These are phyloP conservation scores for Ochromonas danica DNA, from an alignment of 108 stramenopile genomes.

Conservation along the genomic window DNA sequence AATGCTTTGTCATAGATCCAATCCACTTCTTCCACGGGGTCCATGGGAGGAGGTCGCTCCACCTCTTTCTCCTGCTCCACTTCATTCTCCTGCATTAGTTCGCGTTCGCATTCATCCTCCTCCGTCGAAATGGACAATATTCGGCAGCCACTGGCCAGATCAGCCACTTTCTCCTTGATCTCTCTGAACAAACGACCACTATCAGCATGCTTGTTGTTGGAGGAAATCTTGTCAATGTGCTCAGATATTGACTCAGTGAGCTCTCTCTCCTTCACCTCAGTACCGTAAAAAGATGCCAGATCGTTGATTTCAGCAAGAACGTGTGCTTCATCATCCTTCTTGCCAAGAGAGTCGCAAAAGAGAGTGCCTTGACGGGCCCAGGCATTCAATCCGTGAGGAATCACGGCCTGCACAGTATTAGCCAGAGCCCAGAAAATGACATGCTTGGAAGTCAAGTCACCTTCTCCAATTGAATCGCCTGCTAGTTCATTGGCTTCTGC, in stretches of 20 bases:
- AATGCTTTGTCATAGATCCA: too few species aligned
- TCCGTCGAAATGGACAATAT: constrained; percentile 26
- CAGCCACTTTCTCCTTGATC: constrained; percentile 14
- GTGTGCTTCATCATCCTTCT: constrained; percentile 15
- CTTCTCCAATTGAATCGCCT: not conserved
- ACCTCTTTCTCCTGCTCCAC: constrained; percentile 54
- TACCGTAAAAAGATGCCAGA: constrained; percentile 15
- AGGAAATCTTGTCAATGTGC: constrained; percentile 15
- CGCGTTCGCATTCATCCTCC: constrained; percentile 53
- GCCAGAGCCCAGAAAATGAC: constrained; percentile 56
- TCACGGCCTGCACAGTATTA: constrained; percentile 52
- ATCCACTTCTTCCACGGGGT: constrained; percentile 57
- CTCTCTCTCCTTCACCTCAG: constrained; percentile 13
- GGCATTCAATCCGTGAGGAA: constrained; percentile 14
- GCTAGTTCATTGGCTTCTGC: constrained; percentile 25
- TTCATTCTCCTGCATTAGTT: too few species aligned
- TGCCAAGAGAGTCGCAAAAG: constrained; percentile 14
- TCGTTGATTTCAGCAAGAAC: constrained; percentile 15
- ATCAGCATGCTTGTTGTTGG: constrained; percentile 15
- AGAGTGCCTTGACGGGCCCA: constrained; percentile 12
- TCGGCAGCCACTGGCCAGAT: constrained; percentile 12
- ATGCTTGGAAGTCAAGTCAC: constrained; percentile 35
- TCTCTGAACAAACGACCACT: constrained; percentile 15
- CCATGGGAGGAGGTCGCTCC: too few species aligned
- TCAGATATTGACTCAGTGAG: constrained; percentile 15